Evolutionary conservation across 2,329 filamentous ascomycete species (phyloP).

Genomic region (Apiospora arundinis): DNA sequence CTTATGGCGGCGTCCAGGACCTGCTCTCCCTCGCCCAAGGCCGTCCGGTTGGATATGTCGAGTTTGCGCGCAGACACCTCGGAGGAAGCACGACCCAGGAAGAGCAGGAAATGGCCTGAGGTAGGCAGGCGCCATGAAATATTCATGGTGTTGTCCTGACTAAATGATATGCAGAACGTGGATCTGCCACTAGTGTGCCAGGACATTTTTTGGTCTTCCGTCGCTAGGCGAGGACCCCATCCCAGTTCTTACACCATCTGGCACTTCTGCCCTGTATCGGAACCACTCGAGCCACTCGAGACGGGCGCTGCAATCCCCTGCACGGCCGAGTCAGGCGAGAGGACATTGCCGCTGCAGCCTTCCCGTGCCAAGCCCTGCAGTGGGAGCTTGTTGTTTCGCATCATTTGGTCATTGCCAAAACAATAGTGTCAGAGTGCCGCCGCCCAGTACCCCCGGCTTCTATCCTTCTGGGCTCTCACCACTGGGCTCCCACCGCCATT

Average conservation of each 20-base stretch:
- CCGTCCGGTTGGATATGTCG: conserved; percentile 76
- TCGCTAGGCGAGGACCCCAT: conserved; percentile 14
- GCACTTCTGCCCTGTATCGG: conserved; percentile 6
- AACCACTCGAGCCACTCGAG: not conserved
- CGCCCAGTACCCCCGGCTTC: not conserved
- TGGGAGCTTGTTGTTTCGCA: conserved; percentile 16
- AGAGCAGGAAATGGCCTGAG: conserved; percentile 29
- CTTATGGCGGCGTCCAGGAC: conserved; percentile 85
- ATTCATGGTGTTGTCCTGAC: not conserved
- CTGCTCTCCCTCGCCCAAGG: conserved; percentile 71
- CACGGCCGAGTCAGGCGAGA: conserved; percentile 5
- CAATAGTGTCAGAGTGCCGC: not conserved
- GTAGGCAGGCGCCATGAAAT: not conserved
- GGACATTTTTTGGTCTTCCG: conserved; percentile 11
- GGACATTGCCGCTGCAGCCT: conserved; percentile 9
- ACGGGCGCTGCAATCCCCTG: not conserved
- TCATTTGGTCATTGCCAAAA: not conserved
- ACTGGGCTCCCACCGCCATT: not conserved
- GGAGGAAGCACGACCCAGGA: conserved; percentile 34
- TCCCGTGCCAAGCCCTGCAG: conserved; percentile 11
- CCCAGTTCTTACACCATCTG: conserved; percentile 1
- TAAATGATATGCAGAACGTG: conserved; percentile 13
- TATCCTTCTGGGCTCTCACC: not conserved
- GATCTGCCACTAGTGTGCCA: not conserved
- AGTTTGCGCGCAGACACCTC: conserved; percentile 62